These are phyloP conservation scores for Cephalotrichum gorgonifer DNA, from an alignment of 2,329 filamentous ascomycete species.

Conservation along the genomic window DNA sequence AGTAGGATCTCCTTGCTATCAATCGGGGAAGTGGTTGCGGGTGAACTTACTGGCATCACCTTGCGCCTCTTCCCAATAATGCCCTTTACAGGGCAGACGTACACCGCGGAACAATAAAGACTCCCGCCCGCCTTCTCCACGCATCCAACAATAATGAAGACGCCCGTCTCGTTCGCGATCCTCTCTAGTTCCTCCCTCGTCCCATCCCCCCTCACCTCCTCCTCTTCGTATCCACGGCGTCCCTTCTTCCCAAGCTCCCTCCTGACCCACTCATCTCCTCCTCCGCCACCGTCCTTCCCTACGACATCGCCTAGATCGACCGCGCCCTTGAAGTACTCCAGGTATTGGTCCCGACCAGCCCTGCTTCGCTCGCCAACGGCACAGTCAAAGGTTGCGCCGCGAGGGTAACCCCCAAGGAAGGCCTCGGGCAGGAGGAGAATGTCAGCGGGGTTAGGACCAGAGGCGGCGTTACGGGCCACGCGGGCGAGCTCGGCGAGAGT, in stretches of 20 bases:
- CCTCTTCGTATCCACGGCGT: conserved; percentile 8
- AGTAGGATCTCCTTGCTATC: no score
- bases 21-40: background rate
- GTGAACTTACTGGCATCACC: conserved; percentile 65
- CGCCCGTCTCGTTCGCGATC: conserved; percentile 64
- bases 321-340: conserved; percentile 66
- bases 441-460: conserved; percentile 31
- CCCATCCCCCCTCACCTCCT: conserved; percentile 35
- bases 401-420: conserved; percentile 84
- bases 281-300: conserved; percentile 47
- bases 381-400: conserved; percentile 68
- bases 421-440: conserved; percentile 86
- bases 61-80: conserved; percentile 79
- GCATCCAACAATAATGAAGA: conserved; percentile 71
- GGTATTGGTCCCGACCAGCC: conserved; percentile 69
- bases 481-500: conserved; percentile 58
- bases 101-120: conserved; percentile 74
- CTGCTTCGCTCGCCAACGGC: conserved; percentile 58
- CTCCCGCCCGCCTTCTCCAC: conserved; percentile 75
- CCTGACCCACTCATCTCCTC: conserved; percentile 61
- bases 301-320: conserved; percentile 77
- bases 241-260: conserved; percentile 32
- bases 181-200: conserved; percentile 71
- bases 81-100: conserved; percentile 66
- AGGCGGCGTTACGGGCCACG: conserved; percentile 54